Evolutionary conservation across 805 yeast species (phyloP), one percentile per base, ranked within the genome.

Genomic region (Groenewaldozyma salmanticensis): DNA sequence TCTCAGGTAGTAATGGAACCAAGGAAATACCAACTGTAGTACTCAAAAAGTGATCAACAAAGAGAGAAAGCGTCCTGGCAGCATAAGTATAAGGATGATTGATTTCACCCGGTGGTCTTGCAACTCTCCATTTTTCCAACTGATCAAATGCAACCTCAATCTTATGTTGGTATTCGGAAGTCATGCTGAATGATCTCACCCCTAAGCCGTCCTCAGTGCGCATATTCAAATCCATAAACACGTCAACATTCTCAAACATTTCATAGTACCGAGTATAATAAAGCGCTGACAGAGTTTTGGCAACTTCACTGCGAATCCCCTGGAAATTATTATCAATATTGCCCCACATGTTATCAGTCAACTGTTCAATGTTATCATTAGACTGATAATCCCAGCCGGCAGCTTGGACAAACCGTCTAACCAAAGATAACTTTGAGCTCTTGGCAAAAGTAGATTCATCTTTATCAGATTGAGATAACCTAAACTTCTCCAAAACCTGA

Each of bases 281-380:
- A 13, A 74, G 50, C 3, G 61, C 70, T 7, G 75, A 72, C 33
- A 86, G 55, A 4, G 79, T 61, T 2, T 75, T 67, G 0, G 88
- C 90, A 37, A 82, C 64, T 38, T 77, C 77, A 17, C 71, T 75
- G 18, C 95, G 67, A 4, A 88, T 87, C 7, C 75, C 74, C 42
- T 78, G 79, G 54, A 82, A 82, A 4, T 82, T 80, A 55, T 84
- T 87, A 35, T 72, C 66, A 33, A 70, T 57, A 5, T 72, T 65
- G 1, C 57, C 57, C 50, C 76, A 62, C 44, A 79, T 61, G 47
- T 71, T 58, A 0, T 67, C 59, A 18, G 75, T 51, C 3, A 71
- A 44, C 2, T 58, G 59, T 5, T 68, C 73, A n/a, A 75, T 64
- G 7, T 24, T 13, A 9, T 24, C 13, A 19, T 68, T 34, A 21